Evolutionary conservation across 2,329 filamentous ascomycete species (phyloP).

Genomic region (Nemania sp.): DNA sequence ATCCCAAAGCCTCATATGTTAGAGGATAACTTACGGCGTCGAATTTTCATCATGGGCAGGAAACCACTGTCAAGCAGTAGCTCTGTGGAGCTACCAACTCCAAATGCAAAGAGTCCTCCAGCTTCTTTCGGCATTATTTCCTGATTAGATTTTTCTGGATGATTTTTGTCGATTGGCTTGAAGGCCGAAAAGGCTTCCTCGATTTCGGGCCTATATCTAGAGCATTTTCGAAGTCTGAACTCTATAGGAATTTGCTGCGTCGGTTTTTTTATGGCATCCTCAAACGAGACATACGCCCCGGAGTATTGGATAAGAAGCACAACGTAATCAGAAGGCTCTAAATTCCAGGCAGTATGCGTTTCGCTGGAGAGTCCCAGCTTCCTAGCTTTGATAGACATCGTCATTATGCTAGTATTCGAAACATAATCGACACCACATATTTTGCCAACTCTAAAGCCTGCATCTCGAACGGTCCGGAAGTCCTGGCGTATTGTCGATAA

Average conservation of each 20-base stretch:
- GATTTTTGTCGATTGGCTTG: not conserved
- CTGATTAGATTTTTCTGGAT: not conserved
- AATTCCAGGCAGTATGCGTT: constrained; percentile 75
- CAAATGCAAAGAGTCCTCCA: constrained; percentile 55
- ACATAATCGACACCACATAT: constrained; percentile 51
- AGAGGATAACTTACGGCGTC: no score
- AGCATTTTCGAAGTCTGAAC: constrained; percentile 71
- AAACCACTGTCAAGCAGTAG: constrained; percentile 69
- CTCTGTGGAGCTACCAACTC: constrained; percentile 74
- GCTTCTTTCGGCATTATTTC: not conserved
- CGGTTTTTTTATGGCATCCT: constrained; percentile 52
- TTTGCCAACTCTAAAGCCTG: constrained; percentile 72
- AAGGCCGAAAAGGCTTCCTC: constrained; percentile 59
- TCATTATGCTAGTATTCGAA: constrained; percentile 55
- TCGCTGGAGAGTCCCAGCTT: constrained; percentile 76
- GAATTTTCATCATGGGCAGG: constrained; percentile 62
- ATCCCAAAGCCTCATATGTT: no score
- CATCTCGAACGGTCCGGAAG: constrained; percentile 60
- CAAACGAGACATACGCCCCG: constrained; percentile 62
- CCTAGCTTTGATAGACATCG: constrained; percentile 68
- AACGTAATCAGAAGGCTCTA: constrained; percentile 68
- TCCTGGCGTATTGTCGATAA: constrained; percentile 58
- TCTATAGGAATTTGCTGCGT: constrained; percentile 42
- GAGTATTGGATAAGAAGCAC: constrained; percentile 71
- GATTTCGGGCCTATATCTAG: constrained; percentile 70